phyloP scores from a whole-genome alignment of 2,329 filamentous ascomycete species.

The Myriosclerotinia duriaeana region DNA sequence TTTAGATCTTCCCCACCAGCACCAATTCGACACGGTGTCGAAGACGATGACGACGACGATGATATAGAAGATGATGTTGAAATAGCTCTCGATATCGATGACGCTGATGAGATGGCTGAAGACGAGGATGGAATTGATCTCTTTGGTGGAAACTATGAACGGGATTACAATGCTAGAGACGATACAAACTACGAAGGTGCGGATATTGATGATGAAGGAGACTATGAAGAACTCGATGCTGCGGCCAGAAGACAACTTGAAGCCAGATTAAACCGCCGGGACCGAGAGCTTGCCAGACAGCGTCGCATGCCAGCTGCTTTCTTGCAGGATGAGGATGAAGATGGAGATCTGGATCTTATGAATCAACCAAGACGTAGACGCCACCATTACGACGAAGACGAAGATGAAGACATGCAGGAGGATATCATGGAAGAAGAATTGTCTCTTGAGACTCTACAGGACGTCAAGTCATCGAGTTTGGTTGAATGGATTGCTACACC shows the following conservation, averaged over 20 bases:
- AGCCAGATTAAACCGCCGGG: slow-evolving; percentile 69
- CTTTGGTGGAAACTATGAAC: slow-evolving; percentile 71
- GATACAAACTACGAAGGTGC: slow-evolving; percentile 69
- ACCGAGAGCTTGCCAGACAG: slow-evolving; percentile 67
- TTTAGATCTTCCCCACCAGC: slow-evolving; percentile 66
- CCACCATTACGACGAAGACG: slow-evolving; percentile 91
- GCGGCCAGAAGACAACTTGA: slow-evolving; percentile 70
- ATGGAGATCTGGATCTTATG: slow-evolving; percentile 79
- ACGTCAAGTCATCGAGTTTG: slow-evolving; percentile 89
- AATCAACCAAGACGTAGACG: slow-evolving; percentile 81
- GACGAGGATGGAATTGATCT: slow-evolving; percentile 79
- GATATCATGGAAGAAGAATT: slow-evolving; percentile 97
- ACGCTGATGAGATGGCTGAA: slow-evolving; percentile 78
- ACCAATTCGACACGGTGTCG: slow-evolving; percentile 59
- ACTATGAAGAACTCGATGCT: slow-evolving; percentile 68
- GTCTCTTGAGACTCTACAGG: slow-evolving; percentile 83
- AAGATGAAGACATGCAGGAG: slow-evolving; percentile 85
- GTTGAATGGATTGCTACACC: slow-evolving; percentile 94
- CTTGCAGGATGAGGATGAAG: slow-evolving; percentile 74
- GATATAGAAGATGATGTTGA: slow-evolving; percentile 71
- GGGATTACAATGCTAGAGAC: slow-evolving; percentile 65
- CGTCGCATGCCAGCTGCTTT: slow-evolving; percentile 71
- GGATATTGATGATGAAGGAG: slow-evolving; percentile 74
- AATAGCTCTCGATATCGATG: slow-evolving; percentile 70
- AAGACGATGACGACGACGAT: slow-evolving; percentile 66